phyloP scores from a whole-genome alignment of 371 early-diverging fungal genomes.

The Chytridium lagenaria region DNA sequence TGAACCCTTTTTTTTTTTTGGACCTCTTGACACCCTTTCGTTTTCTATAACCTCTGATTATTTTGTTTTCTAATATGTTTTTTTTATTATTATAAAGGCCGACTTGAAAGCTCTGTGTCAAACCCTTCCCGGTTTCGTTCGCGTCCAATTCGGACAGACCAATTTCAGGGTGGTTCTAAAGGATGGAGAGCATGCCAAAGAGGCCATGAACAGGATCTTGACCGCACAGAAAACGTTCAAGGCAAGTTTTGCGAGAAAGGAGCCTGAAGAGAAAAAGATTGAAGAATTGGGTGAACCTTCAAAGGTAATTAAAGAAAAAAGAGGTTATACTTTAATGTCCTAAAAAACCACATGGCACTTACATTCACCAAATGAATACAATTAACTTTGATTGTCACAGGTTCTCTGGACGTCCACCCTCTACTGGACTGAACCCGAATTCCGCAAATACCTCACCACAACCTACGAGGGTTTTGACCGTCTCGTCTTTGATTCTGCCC shows the following conservation, averaged over 20 bases:
- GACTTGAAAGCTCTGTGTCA: slow-evolving; percentile 21
- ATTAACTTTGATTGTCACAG: neutral
- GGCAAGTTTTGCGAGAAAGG: slow-evolving; percentile 37
- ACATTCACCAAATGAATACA: neutral
- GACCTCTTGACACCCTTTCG: neutral
- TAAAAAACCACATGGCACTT: neutral
- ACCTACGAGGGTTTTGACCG: slow-evolving; percentile 33
- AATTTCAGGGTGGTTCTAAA: slow-evolving; percentile 38
- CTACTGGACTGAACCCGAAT: slow-evolving; percentile 38
- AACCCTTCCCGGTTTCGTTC: slow-evolving; percentile 38
- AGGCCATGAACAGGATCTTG: slow-evolving; percentile 30
- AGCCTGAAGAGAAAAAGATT: slow-evolving; percentile 35
- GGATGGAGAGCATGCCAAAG: slow-evolving; percentile 27
- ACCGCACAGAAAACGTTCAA: slow-evolving; percentile 2
- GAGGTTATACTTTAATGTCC: too few relatives aligned
- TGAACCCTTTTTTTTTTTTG: neutral
- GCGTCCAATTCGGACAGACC: slow-evolving; percentile 34
- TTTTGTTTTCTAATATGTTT: neutral
- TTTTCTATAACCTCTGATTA: neutral
- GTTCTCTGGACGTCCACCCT: slow-evolving; percentile 32
- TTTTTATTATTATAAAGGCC: slow-evolving; percentile 7
- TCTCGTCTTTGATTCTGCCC: slow-evolving; percentile 32
- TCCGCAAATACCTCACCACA: slow-evolving; percentile 20
- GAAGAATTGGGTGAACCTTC: slow-evolving; percentile 32
- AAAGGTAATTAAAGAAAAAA: slow-evolving; percentile 31